Base-by-base conservation (phyloP, 306 rosid genomes). In the Oxytropis ochrocephala region DNA sequence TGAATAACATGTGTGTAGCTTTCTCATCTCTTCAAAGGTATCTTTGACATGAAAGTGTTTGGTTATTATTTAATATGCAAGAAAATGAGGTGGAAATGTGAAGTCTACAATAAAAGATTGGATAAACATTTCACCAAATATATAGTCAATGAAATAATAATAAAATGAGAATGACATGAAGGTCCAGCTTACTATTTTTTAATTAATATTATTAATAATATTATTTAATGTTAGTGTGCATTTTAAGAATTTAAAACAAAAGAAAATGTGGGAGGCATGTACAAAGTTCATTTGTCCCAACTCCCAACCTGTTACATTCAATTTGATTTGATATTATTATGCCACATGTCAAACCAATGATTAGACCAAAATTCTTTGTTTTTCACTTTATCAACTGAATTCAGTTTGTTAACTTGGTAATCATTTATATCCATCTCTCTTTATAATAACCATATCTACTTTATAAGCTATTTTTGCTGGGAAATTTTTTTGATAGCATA, bases 11-110 rank as follows among this genome's bases (percentile, higher is more conserved):
- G 69, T 39, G 7, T 79, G 69, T 51, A 58, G 67, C 73, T 79
- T 79, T 81, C 67, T 70, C 86, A 83, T 76, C 55, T 64, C 78
- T 58, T 73, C 62, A 61, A n/a, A n/a, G n/a, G n/a, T n/a, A n/a
- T n/a, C n/a, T n/a, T n/a, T n/a, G n/a, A n/a, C n/a, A n/a, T n/a
- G n/a, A n/a, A n/a, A n/a, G n/a, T n/a, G n/a, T n/a, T n/a, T n/a
- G n/a, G n/a, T n/a, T n/a, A n/a, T n/a, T n/a, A n/a, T n/a, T n/a
- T n/a, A n/a, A n/a, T 33, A 2, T 33, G 52, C 21, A 41, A 53
- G n/a, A n/a, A n/a, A n/a, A n/a, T n/a, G n/a, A n/a, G n/a, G n/a
- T n/a, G n/a, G n/a, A n/a, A n/a, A n/a, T 48, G 32, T 49, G 6
- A 64, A 71, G 70, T 62, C 44, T 70, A 57, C 14, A 50, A 52